Conservation (phyloP, 345 rosid genomes). For the Eucalyptus marginata region DNA sequence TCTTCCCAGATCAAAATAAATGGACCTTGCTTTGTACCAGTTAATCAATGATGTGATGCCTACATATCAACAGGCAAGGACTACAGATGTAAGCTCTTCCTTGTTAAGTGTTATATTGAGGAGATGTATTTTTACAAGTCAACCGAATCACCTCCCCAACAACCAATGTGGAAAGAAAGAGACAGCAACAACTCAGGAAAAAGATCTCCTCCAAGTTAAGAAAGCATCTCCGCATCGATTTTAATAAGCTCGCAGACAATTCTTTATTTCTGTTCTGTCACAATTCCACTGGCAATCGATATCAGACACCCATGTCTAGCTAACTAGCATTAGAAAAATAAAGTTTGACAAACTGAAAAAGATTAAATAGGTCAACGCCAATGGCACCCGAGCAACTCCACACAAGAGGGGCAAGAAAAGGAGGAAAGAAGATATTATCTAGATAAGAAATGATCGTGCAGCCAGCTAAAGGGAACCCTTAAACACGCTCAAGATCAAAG, state of each 20-base stretch:
- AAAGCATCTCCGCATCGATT: not conserved
- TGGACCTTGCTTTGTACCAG: not conserved
- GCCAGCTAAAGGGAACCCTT: not conserved
- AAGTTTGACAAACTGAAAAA: not conserved
- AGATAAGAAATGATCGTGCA: not conserved
- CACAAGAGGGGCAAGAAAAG: not conserved
- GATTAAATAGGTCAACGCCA: not conserved
- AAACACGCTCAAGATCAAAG: not conserved
- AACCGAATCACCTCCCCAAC: not conserved
- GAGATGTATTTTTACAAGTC: not conserved
- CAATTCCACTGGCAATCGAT: not conserved
- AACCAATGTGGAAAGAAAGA: not conserved
- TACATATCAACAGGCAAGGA: not conserved
- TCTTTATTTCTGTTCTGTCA: not conserved
- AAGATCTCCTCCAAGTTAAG: not conserved
- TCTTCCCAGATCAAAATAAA: not conserved
- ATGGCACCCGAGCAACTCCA: not conserved
- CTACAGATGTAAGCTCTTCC: not conserved
- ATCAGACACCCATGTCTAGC: not conserved
- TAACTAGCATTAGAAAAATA: not conserved
- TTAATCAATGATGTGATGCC: not conserved
- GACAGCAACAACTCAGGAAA: not conserved
- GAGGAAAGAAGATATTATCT: not conserved
- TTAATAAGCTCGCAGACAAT: not conserved
- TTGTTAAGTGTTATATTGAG: not conserved